phyloP scores from a whole-genome alignment of 371 early-diverging fungal genomes.

The Dipsacomyces acuminosporus region DNA sequence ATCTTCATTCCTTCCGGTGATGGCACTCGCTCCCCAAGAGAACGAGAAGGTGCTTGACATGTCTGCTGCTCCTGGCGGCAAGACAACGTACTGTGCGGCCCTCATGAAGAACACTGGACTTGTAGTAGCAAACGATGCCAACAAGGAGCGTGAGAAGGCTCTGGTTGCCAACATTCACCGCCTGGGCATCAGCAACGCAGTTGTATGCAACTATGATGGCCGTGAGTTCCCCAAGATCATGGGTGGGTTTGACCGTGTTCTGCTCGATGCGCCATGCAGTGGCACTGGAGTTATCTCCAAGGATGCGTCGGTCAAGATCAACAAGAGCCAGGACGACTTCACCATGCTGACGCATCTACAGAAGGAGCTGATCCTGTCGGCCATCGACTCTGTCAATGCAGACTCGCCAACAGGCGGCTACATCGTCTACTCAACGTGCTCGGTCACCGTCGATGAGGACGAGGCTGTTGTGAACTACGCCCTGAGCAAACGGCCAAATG shows the following conservation, averaged over 20 bases:
- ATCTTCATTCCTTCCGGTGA: conserved; percentile 96
- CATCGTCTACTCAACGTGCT: conserved; percentile 99
- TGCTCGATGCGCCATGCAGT: conserved; percentile 99
- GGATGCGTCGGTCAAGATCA: conserved; percentile 93
- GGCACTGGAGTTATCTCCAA: conserved; percentile 99
- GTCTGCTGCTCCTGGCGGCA: conserved; percentile 99
- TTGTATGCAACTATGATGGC: conserved; percentile 98
- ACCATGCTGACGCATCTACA: conserved; percentile 86
- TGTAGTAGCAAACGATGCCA: conserved; percentile 97
- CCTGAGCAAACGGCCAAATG: conserved; percentile 87
- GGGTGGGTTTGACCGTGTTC: conserved; percentile 96
- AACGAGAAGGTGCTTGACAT: conserved; percentile 96
- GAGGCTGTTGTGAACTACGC: conserved; percentile 98
- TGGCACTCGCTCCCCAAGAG: conserved; percentile 93
- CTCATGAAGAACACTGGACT: conserved; percentile 98
- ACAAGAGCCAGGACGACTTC: conserved; percentile 91
- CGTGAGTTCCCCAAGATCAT: conserved; percentile 90
- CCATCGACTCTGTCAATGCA: conserved; percentile 97
- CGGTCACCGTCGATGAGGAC: conserved; percentile 98
- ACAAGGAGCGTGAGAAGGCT: conserved; percentile 87
- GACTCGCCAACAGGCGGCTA: conserved; percentile 86
- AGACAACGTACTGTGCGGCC: conserved; percentile 94
- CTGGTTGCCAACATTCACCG: conserved; percentile 95
- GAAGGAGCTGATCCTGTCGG: conserved; percentile 93
- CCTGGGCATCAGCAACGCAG: conserved; percentile 89